Percentiles rank a stretch among this genome's conserved stretches.
These are phyloP conservation scores for Solanum appendiculatum DNA, from an alignment of 257 asterid genomes.

Conservation along the genomic window DNA sequence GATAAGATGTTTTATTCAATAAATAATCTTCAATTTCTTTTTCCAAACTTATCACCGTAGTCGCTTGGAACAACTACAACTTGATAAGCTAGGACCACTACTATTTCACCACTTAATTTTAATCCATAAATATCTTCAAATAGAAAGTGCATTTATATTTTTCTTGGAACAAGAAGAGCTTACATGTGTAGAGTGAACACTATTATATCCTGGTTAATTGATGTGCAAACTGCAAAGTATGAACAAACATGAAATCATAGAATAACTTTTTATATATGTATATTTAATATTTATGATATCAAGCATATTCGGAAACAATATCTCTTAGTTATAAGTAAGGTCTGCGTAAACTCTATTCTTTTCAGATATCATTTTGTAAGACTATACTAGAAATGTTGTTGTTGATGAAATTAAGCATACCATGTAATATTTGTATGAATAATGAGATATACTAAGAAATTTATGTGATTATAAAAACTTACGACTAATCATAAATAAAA, in stretches of 20 bases:
- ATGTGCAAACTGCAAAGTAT: background rate
- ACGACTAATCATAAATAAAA: background rate
- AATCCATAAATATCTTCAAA: background rate
- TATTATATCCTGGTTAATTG: background rate
- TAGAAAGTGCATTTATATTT: background rate
- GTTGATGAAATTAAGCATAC: background rate
- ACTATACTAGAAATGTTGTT: background rate
- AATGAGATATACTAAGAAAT: background rate
- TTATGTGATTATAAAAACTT: background rate
- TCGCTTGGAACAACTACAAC: background rate
- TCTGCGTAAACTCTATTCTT: background rate
- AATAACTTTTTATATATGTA: too few species aligned
- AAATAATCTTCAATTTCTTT: background rate
- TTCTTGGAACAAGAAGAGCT: background rate
- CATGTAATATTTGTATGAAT: background rate
- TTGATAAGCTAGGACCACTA: background rate
- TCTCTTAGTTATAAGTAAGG: too few species aligned
- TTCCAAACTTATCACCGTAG: background rate
- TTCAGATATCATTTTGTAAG: background rate
- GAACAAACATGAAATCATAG: background rate
- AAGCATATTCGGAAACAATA: too few species aligned
- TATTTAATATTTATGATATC: too few species aligned
- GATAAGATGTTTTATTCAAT: background rate
- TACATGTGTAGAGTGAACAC: background rate
- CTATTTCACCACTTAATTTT: background rate